These are phyloP conservation scores for Ascochyta fabae DNA, from an alignment of 2,329 filamentous ascomycete species.

Conservation along the genomic window DNA sequence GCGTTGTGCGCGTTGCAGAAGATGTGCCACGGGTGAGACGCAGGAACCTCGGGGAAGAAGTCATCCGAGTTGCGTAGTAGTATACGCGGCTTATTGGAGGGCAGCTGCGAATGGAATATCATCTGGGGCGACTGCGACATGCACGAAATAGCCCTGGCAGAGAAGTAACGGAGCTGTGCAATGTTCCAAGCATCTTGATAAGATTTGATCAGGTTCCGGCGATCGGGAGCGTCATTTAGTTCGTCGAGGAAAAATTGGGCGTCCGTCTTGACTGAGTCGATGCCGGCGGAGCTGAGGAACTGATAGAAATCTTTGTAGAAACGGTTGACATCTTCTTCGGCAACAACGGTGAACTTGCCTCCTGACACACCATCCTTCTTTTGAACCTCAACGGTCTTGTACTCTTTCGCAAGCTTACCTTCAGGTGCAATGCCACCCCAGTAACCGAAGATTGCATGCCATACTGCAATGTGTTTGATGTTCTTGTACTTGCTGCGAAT, in stretches of 20 bases:
- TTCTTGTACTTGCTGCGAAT: conserved; percentile 74
- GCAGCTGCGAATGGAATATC: conserved; percentile 83
- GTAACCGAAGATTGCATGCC: conserved; percentile 75
- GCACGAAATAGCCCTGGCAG: conserved; percentile 82
- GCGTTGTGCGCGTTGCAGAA: conserved; percentile 93
- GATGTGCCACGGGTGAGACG: conserved; percentile 91
- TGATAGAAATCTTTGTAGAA: conserved; percentile 93
- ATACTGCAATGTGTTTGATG: conserved; percentile 86
- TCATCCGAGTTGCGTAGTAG: conserved; percentile 87
- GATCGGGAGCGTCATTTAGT: conserved; percentile 69
- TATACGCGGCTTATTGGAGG: conserved; percentile 74
- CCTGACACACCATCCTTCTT: conserved; percentile 64
- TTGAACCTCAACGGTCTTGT: conserved; percentile 71
- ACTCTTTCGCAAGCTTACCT: conserved; percentile 76
- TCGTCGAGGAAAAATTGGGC: conserved; percentile 89
- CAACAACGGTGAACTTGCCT: conserved; percentile 74
- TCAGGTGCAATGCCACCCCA: conserved; percentile 82
- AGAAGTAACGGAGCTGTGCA: conserved; percentile 78
- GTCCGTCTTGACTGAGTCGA: conserved; percentile 92
- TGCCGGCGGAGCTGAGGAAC: conserved; percentile 75
- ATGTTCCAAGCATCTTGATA: conserved; percentile 90
- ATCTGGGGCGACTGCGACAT: conserved; percentile 92
- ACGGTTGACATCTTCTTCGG: conserved; percentile 72
- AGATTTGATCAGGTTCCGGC: conserved; percentile 72
- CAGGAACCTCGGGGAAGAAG: conserved; percentile 83